A percentile compares a stretch with the other conserved stretches of the same genome.
Conservation (phyloP, 768 basidiomycete genomes). For the Suillus paluster region DNA sequence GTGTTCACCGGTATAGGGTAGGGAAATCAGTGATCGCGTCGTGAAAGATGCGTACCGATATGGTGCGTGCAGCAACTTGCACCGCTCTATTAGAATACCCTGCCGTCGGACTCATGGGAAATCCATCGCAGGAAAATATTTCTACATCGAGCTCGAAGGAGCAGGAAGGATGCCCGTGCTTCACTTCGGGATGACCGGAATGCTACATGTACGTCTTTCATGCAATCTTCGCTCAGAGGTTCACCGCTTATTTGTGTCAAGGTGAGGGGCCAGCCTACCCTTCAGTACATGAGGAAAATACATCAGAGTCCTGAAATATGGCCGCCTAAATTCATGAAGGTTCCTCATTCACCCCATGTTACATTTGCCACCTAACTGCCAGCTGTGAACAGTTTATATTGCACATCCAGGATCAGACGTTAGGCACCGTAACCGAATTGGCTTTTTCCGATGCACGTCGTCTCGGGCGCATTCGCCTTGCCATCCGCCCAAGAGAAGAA, state of each 20-base stretch:
- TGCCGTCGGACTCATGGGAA: neutral
- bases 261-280: constrained; percentile 54
- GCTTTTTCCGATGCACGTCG: constrained; percentile 77
- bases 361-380: neutral
- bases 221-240: neutral
- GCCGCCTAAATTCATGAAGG: constrained; percentile 75
- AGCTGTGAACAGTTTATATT: constrained; percentile 56
- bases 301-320: constrained; percentile 49
- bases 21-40: constrained; percentile 54
- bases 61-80: constrained; percentile 39
- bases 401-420: constrained; percentile 49
- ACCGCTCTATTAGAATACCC: neutral
- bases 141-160: constrained; percentile 68
- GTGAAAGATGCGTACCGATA: constrained; percentile 55
- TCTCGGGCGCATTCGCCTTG: constrained; percentile 70
- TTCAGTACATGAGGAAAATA: constrained; percentile 53
- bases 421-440: constrained; percentile 49
- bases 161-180: constrained; percentile 66
- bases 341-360: constrained; percentile 17
- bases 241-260: constrained; percentile 9
- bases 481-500: constrained; percentile 57
- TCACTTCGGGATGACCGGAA: constrained; percentile 90
- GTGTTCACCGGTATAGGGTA: constrained; percentile 43
- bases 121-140: constrained; percentile 54
- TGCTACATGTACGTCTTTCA: constrained; percentile 56